Base-by-base conservation (phyloP, 371 early-diverging fungal species). In the Dichotomocladium elegans region DNA sequence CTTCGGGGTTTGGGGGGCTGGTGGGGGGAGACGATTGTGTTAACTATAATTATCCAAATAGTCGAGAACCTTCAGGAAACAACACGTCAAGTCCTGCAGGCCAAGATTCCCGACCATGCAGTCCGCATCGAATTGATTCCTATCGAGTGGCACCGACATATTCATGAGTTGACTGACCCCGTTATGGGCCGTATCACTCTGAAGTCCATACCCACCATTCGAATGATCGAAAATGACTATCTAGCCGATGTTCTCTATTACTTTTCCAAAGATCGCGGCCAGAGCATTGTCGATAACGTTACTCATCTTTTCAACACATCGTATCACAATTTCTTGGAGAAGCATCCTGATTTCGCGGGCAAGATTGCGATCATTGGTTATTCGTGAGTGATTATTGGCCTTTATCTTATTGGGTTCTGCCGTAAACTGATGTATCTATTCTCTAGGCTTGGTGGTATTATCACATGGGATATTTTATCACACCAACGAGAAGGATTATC, bases 171-270 rank as follows among this genome's bases (percentile, higher is more conserved):
- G 45, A 66, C 66, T 0, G 78, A 78, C 24, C 65, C 70, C 14
- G 61, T 55, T 8, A 58, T 78, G 53, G 60, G 60, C 41, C 62
- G 73, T 25, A 83, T 88, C 54, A 85, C 88, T 2, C 55, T 88
- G 11, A 83, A 85, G 37, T 83, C 86, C 3, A 81, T 82, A 43
- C 78, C 85, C 6, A 72, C 84, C 4, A 73, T 85, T 10, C 74
- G 88, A 12, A 61, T 77, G 15, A 77, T 85, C 53, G 79, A 81
- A 63, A 88, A 88, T 45, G 85, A 88, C 37, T 82, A 82, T 41
- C 61, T 88, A 11, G 81, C 84, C 4, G 88, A 88, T 52, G 81
- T 83, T 4, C 57, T 88, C 11, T 86, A 70, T 58, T 88, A 78
- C 26, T 70, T 78, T 46, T 72, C 78, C 27, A 74, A 74, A 42